These are phyloP conservation scores for Rhododendron williamsianum DNA, from an alignment of 148 eudicot genomes.

Conservation along the genomic window DNA sequence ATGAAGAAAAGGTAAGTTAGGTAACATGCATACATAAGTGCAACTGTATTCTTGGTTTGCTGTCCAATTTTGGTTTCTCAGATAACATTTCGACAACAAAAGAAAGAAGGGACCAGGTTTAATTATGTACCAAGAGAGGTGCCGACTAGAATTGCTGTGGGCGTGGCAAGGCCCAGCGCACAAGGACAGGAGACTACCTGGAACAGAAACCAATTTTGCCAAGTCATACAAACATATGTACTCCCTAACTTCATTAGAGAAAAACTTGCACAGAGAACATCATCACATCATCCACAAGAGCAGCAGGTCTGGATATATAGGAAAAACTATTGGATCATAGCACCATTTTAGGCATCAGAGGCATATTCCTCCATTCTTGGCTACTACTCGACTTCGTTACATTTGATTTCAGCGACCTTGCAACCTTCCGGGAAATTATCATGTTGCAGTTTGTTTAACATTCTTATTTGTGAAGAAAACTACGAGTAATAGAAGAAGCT, in stretches of 20 bases:
- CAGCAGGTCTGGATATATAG: neutral
- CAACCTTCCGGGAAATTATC: neutral
- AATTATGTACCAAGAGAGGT: slow-evolving; percentile 71
- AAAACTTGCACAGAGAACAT: neutral
- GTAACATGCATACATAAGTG: slow-evolving; percentile 5
- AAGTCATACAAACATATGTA: neutral
- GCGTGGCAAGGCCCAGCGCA: slow-evolving; percentile 98
- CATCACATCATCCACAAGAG: neutral
- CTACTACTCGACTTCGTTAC: neutral
- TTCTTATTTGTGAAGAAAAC: neutral
- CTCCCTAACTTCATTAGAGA: neutral
- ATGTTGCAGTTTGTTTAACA: neutral
- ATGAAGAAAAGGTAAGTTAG: neutral
- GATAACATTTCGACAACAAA: neutral
- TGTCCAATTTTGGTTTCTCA: neutral
- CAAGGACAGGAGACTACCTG: slow-evolving; percentile 99
- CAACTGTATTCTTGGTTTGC: neutral
- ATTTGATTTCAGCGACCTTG: slow-evolving; percentile 1
- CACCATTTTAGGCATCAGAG: neutral
- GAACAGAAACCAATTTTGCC: slow-evolving; percentile 3
- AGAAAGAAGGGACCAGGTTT: slow-evolving; percentile 3
- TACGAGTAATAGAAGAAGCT: neutral
- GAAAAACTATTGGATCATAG: neutral
- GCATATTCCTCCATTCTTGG: slow-evolving; percentile 1
- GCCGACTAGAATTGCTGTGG: slow-evolving; percentile 95